phyloP scores from a whole-genome alignment of 176 grass and related monocot species.

The Echinochloa phyllopogon region DNA sequence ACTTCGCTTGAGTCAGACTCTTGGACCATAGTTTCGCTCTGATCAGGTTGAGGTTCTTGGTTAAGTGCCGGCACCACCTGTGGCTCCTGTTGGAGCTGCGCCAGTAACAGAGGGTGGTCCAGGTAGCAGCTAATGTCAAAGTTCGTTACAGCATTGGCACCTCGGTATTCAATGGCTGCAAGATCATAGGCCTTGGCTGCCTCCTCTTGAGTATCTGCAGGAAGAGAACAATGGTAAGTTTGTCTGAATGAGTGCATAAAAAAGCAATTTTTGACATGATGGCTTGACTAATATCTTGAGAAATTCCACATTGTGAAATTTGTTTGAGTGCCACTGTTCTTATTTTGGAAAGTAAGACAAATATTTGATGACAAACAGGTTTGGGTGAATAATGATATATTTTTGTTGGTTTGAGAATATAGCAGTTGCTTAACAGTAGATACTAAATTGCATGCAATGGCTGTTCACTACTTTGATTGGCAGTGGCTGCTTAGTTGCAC shows the following conservation, averaged over 20 bases:
- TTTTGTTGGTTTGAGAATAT: not conserved
- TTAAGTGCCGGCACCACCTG: constrained; percentile 48
- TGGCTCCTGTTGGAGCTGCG: constrained; percentile 41
- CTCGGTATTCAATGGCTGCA: constrained; percentile 87
- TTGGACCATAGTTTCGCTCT: constrained; percentile 21
- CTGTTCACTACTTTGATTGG: not conserved
- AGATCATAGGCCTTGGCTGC: constrained; percentile 97
- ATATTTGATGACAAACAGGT: not conserved
- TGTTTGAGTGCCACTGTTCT: not conserved
- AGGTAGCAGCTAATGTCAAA: constrained; percentile 80
- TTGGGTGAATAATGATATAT: not conserved
- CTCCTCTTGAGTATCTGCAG: constrained; percentile 86
- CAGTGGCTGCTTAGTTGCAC: constrained; percentile 14
- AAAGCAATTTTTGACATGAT: not conserved
- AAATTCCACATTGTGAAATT: not conserved
- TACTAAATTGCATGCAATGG: constrained; percentile 33
- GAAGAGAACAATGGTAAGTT: constrained; percentile 2
- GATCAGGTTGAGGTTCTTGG: constrained; percentile 45
- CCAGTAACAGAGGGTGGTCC: constrained; percentile 49
- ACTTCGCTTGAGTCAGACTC: constrained; percentile 18
- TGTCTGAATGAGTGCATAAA: not conserved
- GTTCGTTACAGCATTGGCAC: constrained; percentile 81
- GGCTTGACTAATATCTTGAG: not conserved
- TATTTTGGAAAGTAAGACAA: not conserved
- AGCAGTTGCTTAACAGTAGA: not conserved